These are phyloP conservation scores for Saturnispora zaruensis DNA, from an alignment of 805 yeast genomes.

Conservation along the genomic window DNA sequence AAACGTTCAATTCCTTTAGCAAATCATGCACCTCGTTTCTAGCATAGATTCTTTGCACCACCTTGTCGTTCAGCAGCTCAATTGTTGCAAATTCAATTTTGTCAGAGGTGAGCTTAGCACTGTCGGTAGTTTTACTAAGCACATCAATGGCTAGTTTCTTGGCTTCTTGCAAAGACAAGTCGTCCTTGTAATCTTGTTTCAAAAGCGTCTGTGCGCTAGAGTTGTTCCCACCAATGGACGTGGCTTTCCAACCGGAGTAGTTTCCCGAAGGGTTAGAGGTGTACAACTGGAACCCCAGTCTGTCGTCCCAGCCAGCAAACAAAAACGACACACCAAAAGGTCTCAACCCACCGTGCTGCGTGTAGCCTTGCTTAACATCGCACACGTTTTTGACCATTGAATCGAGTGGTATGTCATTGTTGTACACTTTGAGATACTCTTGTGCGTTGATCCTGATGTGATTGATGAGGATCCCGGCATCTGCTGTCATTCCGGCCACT, in stretches of 20 bases:
- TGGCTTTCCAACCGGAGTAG: conserved; percentile 98
- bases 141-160: conserved; percentile 84
- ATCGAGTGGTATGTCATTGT: conserved; percentile 92
- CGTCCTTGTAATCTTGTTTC: conserved; percentile 91
- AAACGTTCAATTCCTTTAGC: conserved; percentile 62
- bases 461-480: conserved; percentile 84
- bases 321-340: conserved; percentile 97
- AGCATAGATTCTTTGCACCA: conserved; percentile 67
- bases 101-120: conserved; percentile 74
- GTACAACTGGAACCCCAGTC: conserved; percentile 83
- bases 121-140: conserved; percentile 88
- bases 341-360: conserved; percentile 97
- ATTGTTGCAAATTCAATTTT: conserved; percentile 91
- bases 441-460: conserved; percentile 84
- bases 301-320: conserved; percentile 91
- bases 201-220: conserved; percentile 92
- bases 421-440: conserved; percentile 72
- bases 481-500: conserved; percentile 97
- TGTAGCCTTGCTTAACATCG: conserved; percentile 94
- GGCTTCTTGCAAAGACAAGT: conserved; percentile 63
- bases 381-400: conserved; percentile 79
- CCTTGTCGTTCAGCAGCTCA: conserved; percentile 40
- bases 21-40: conserved; percentile 69
- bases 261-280: conserved; percentile 97
- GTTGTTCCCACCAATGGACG: conserved; percentile 92